phyloP scores from a whole-genome alignment of 805 yeast genomes.

The Zygotorulaspora sp. region DNA sequence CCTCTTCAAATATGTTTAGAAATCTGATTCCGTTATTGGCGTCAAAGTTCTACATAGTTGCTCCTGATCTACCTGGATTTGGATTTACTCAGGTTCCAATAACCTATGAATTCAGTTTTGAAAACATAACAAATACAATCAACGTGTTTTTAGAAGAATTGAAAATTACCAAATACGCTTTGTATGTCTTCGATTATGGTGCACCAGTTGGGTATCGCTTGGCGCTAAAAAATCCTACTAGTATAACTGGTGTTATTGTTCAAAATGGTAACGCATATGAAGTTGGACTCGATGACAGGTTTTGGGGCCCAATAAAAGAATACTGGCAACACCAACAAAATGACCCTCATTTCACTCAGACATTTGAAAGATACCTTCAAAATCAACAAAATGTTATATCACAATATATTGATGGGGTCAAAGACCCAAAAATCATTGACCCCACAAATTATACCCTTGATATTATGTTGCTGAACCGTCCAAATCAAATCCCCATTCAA shows the following conservation, averaged over 20 bases:
- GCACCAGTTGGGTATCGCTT: constrained; percentile 41
- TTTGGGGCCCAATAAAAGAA: constrained; percentile 38
- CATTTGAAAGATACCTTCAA: constrained; percentile 19
- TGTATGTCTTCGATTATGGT: constrained; percentile 44
- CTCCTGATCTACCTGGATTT: constrained; percentile 44
- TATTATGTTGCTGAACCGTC: constrained; percentile 23
- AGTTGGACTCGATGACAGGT: constrained; percentile 38
- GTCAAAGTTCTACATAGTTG: constrained; percentile 37
- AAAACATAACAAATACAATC: constrained; percentile 32
- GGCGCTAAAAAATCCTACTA: constrained; percentile 34
- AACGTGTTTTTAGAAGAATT: constrained; percentile 31
- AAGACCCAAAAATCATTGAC: constrained; percentile 26
- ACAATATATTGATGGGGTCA: constrained; percentile 36
- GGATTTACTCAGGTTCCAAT: constrained; percentile 37
- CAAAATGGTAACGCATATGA: constrained; percentile 46
- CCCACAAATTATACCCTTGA: constrained; percentile 37
- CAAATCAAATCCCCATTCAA: constrained; percentile 33
- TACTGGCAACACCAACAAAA: constrained; percentile 32
- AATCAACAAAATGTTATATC: constrained; percentile 21
- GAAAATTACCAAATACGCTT: constrained; percentile 28
- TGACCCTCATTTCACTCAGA: constrained; percentile 13
- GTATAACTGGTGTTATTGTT: constrained; percentile 34
- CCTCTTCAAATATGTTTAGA: constrained; percentile 41
- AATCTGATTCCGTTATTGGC: constrained; percentile 38
- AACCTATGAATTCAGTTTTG: constrained; percentile 34